phyloP scores from a whole-genome alignment of 805 yeast genomes.

The Lipomyces yamadae region DNA sequence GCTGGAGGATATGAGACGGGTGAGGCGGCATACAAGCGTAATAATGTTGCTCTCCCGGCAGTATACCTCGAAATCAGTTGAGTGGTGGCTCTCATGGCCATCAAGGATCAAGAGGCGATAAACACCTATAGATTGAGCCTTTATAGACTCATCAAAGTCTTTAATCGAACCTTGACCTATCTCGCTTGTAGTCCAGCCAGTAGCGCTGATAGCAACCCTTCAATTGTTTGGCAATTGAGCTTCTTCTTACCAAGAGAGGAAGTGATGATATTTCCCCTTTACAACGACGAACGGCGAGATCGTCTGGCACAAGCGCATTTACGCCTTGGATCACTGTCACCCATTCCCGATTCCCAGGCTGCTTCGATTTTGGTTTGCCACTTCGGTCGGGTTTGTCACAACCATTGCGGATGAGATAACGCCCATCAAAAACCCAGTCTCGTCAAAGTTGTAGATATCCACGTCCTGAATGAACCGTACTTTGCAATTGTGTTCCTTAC shows the following conservation, averaged over 20 bases:
- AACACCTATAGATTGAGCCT: slow-evolving; percentile 6
- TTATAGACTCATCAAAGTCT: slow-evolving; percentile 15
- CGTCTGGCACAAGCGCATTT: slow-evolving; percentile 21
- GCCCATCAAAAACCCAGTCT: slow-evolving; percentile 19
- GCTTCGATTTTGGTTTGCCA: background rate
- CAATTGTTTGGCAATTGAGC: background rate
- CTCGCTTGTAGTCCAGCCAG: slow-evolving; percentile 15
- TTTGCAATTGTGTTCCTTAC: background rate
- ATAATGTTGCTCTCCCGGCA: too few relatives aligned
- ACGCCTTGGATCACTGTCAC: slow-evolving; percentile 24
- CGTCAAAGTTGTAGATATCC: slow-evolving; percentile 13
- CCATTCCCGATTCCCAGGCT: slow-evolving; percentile 18
- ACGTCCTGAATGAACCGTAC: background rate
- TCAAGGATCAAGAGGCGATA: slow-evolving; percentile 20
- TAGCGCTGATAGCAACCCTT: background rate
- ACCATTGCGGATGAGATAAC: slow-evolving; percentile 14
- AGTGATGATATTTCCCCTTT: slow-evolving; percentile 4
- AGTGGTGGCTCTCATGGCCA: slow-evolving; percentile 25
- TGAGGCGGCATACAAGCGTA: background rate
- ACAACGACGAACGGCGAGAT: slow-evolving; percentile 17
- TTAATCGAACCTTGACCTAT: slow-evolving; percentile 1
- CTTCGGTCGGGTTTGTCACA: background rate
- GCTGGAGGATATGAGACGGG: slow-evolving; percentile 5
- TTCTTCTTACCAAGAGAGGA: slow-evolving; percentile 11
- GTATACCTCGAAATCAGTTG: background rate